phyloP scores from a whole-genome alignment of 371 early-diverging fungal genomes.

The Mortierella sp. region DNA sequence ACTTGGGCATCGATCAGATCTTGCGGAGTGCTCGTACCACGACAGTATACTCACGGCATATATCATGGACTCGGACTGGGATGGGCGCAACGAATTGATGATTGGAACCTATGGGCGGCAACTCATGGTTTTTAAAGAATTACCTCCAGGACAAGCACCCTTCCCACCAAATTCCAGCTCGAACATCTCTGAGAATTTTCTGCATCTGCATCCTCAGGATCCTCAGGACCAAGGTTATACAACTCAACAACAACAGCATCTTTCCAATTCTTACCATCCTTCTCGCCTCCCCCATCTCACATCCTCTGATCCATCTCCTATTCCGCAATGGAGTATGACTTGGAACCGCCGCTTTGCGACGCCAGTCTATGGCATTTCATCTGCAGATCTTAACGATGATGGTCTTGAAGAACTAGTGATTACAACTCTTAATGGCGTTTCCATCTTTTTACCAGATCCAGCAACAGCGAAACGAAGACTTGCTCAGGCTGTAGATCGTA shows the following conservation, averaged over 20 bases:
- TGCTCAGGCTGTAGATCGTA: slow-evolving; percentile 31
- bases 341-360: slow-evolving; percentile 80
- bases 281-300: not conserved
- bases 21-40: slow-evolving; percentile 70
- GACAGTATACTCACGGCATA: slow-evolving; percentile 79
- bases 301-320: not conserved
- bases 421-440: slow-evolving; percentile 77
- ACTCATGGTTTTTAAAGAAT: slow-evolving; percentile 78
- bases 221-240: slow-evolving; percentile 4
- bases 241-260: slow-evolving; percentile 9
- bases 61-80: slow-evolving; percentile 82
- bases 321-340: slow-evolving; percentile 62
- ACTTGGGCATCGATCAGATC: slow-evolving; percentile 55
- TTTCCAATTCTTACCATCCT: not conserved
- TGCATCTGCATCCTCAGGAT: not conserved
- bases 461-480: slow-evolving; percentile 38
- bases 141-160: slow-evolving; percentile 42
- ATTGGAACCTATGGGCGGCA: slow-evolving; percentile 82
- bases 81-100: slow-evolving; percentile 77
- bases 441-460: slow-evolving; percentile 46
- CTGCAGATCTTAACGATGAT: slow-evolving; percentile 78
- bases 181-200: not conserved
- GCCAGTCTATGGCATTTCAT: slow-evolving; percentile 76
- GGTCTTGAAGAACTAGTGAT: slow-evolving; percentile 80
- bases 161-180: not conserved